Evolutionary conservation across 768 basidiomycete genomes (phyloP), one percentile per base, ranked within the genome.

Genomic region (Kwoniella bestiolae): DNA sequence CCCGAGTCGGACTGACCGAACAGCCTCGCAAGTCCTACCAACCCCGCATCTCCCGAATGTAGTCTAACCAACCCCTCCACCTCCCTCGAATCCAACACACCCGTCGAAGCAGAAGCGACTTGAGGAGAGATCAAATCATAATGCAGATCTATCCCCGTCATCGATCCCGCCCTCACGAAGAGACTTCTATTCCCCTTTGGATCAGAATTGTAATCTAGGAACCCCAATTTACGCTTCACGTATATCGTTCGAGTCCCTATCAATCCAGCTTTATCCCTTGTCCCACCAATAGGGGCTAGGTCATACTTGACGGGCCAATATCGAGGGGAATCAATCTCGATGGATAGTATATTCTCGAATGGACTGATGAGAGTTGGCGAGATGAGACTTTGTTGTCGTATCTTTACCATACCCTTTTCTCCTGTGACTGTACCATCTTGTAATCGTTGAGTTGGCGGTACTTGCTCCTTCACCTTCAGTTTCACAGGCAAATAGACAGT

Each of bases 291-390:
- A 47, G 9, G 6, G 44, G 87, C 85, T 21, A 90, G 86, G 73
- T 94, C 90, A 34, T 97, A 86, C 64, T 89, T 88, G 81, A 94
- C 90, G 0, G 94, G 90, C 91, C 92, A 96, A 80, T 99, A 98
- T 5, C 96, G 87, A 16, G 93, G 94, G 0, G 92, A 96, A 74
- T 97, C 94, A 25, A 94, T 89, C 50, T 90, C 85, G 71, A 99
- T 89, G 3, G 91, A 89, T 50, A 88, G 82, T 14, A 98, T 84
- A 63, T 86, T 87, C 76, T 91, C 88, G 68, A 97, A 86, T 67
- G 94, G 90, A 0, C 94, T 93, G 66, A 96, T 90, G 3, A 98
- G 85, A 0, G 95, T 95, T 0, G 96, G 96, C 0, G 93, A 91
- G 61, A 94, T 92, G 51, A 96, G 84, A 69, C 90, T 89, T 1